Evolutionary conservation across 1,284 basidiomycete species (phyloP), one percentile per base, ranked within the genome.

Genomic region (Mycena citricolor): DNA sequence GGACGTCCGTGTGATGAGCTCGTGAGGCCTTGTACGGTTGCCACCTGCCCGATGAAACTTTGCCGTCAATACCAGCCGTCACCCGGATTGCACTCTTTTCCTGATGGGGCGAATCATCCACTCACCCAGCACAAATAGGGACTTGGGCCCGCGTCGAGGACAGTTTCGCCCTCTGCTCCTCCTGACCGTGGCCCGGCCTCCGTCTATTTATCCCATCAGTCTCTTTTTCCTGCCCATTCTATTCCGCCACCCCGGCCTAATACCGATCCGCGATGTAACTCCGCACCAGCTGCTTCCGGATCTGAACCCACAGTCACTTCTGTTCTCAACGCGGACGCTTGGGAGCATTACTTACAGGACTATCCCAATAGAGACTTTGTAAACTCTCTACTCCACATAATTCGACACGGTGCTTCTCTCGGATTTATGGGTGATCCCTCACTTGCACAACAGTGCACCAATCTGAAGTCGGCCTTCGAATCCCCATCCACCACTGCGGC

Each of bases 321-420:
- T 0, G 32, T 55, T 4, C 54, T 65, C 1, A 42, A 54, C 5
- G 22, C 35, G 10, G 34, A 46, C 4, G 57, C 59, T 6, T 67
- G 63, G 64, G 43, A 44, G 2, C 54, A 40, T 30, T 60, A 58
- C 39, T 33, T 63, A 26, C 23, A 21, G 7, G 65, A 65, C 7
- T 69, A 68, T 48, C 65, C 67, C 4, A 59, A 66, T 38, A 49
- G 47, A 6, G 12, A 12, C 1, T 67, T 68, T 56, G 61, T 64
- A 44, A 29, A 36, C 3, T 35, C 59, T 0, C 30, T 68, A 30
- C 29, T 62, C 8, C 52, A 63, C 31, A 66, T 67, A 33, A 64
- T 67, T 23, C 25, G 50, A 2, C 51, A 44, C 42, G 61, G 65
- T 33, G 58, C 60, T n/a, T 58, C 59, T 36, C 54, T 66, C 33